These are phyloP conservation scores for Plasmopara halstedii DNA, from an alignment of 352 stramenopile species.

Conservation along the genomic window DNA sequence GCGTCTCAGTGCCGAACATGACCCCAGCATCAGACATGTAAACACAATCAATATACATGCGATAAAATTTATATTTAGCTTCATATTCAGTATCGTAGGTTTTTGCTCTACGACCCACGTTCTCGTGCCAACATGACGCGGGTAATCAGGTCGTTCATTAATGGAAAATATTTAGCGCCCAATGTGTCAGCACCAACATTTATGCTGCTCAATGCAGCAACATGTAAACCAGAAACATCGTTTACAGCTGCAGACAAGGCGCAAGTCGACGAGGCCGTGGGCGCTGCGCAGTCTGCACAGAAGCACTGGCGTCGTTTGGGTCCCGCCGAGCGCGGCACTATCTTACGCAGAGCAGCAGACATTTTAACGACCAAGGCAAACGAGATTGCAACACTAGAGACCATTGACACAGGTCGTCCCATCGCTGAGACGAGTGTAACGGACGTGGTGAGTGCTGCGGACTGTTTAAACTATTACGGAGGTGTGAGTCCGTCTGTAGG, in stretches of 20 bases:
- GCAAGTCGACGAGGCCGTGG: slow-evolving; percentile 51
- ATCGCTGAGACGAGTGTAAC: slow-evolving; percentile 67
- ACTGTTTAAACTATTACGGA: slow-evolving; percentile 78
- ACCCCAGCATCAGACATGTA: neutral
- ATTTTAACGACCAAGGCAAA: slow-evolving; percentile 53
- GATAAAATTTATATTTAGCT: neutral
- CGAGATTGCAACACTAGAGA: slow-evolving; percentile 65
- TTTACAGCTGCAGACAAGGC: slow-evolving; percentile 35
- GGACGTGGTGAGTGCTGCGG: slow-evolving; percentile 58
- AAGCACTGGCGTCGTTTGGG: slow-evolving; percentile 53
- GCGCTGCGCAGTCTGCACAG: slow-evolving; percentile 34
- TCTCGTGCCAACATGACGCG: slow-evolving; percentile 13
- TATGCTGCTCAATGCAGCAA: slow-evolving; percentile 59
- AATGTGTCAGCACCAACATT: slow-evolving; percentile 14
- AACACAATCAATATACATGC: neutral
- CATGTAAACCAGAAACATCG: slow-evolving; percentile 36
- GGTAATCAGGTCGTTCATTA: slow-evolving; percentile 61
- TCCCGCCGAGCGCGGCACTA: slow-evolving; percentile 49
- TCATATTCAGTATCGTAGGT: slow-evolving; percentile 1
- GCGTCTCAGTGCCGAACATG: slow-evolving; percentile 1
- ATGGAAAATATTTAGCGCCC: slow-evolving; percentile 46
- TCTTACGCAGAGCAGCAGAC: slow-evolving; percentile 55
- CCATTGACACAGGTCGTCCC: slow-evolving; percentile 66
- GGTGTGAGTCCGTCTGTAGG: slow-evolving; percentile 56
- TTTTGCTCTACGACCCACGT: slow-evolving; percentile 13